phyloP scores from a whole-genome alignment of 345 rosid genomes.

The Boechera stricta region DNA sequence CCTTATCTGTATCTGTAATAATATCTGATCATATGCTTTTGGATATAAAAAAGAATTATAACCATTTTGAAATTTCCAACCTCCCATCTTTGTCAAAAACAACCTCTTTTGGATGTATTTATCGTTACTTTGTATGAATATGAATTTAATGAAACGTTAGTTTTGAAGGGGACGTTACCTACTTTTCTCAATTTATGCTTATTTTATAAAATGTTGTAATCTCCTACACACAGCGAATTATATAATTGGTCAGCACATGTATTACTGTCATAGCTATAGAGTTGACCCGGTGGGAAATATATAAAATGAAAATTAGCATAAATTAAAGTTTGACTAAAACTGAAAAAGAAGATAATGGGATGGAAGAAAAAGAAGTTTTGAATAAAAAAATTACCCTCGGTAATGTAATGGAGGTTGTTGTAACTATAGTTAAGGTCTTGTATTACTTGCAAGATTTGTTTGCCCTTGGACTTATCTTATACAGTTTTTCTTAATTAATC shows the following conservation, averaged over 20 bases:
- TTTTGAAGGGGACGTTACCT: slow-evolving; percentile 34
- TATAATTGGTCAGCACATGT: background rate
- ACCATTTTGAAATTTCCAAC: slow-evolving; percentile 32
- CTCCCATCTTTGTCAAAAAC: slow-evolving; percentile 39
- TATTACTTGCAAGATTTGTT: slow-evolving; percentile 25
- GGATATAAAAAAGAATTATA: background rate
- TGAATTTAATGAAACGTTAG: slow-evolving; percentile 23
- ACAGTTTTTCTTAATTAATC: slow-evolving; percentile 21
- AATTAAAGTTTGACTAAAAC: too few relatives aligned
- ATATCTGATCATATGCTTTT: background rate
- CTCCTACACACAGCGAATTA: background rate
- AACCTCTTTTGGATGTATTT: slow-evolving; percentile 32
- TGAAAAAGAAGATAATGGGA: background rate
- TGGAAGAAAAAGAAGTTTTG: background rate
- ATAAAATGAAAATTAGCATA: background rate
- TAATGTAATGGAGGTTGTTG: slow-evolving; percentile 29
- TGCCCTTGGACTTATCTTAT: too few relatives aligned
- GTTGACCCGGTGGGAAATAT: slow-evolving; percentile 25
- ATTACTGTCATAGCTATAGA: background rate
- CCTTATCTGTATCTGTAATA: background rate
- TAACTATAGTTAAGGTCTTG: background rate
- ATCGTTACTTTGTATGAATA: slow-evolving; percentile 3
- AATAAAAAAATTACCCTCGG: background rate
- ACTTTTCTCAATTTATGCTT: slow-evolving; percentile 6
- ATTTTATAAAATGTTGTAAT: slow-evolving; percentile 5